These are phyloP conservation scores for Apiotrichum porosum DNA, from an alignment of 1,284 basidiomycete species.

Conservation along the genomic window DNA sequence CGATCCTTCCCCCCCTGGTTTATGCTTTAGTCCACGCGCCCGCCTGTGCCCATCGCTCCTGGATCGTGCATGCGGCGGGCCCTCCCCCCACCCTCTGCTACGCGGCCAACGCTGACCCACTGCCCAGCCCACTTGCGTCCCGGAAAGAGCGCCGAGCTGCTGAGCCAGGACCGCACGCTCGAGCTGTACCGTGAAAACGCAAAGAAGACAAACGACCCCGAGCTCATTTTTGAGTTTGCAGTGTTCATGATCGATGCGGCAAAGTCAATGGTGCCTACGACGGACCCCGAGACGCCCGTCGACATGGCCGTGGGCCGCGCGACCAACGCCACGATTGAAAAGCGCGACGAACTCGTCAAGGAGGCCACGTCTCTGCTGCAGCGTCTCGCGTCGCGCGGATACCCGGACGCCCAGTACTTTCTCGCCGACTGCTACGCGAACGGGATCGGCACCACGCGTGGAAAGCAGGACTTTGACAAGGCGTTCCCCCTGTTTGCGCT, in stretches of 20 bases:
- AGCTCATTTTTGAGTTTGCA: conserved; percentile 95
- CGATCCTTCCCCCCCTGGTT: too few species aligned
- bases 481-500: conserved; percentile 95
- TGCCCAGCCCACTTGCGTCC: conserved; percentile 72
- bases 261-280: conserved; percentile 61
- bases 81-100: too few species aligned
- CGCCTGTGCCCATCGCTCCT: too few species aligned
- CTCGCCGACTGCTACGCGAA: conserved; percentile 97
- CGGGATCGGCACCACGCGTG: conserved; percentile 83
- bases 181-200: conserved; percentile 96
- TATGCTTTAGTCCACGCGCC: too few species aligned
- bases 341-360: conserved; percentile 76
- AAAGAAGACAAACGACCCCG: conserved; percentile 97
- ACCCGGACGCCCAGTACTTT: conserved; percentile 92
- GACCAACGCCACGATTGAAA: conserved; percentile 75
- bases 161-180: conserved; percentile 90
- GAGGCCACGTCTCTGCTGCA: conserved; percentile 84
- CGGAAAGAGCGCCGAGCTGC: conserved; percentile 83
- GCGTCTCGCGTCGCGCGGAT: conserved; percentile 86
- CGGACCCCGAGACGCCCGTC: conserved; percentile 19
- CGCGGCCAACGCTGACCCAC: conserved; percentile 6
- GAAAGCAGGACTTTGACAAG: conserved; percentile 90
- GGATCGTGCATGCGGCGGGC: too few species aligned
- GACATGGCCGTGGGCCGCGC: conserved; percentile 28
- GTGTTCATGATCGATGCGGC: conserved; percentile 98